These are phyloP conservation scores for Diaporthe citrichinensis DNA, from an alignment of 2,329 filamentous ascomycete genomes.

Conservation along the genomic window DNA sequence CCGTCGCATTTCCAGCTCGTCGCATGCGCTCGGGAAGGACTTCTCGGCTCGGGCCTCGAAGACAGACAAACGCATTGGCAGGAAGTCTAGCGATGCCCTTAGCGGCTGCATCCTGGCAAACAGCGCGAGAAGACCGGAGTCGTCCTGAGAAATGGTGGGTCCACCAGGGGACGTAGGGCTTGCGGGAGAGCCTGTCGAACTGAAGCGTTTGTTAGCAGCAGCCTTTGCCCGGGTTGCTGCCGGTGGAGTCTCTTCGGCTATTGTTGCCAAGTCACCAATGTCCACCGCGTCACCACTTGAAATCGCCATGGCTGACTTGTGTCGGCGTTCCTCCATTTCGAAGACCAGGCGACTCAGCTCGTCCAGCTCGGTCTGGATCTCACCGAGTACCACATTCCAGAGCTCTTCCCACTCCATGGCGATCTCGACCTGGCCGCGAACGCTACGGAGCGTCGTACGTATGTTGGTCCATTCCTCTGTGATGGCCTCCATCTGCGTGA, in stretches of 20 bases:
- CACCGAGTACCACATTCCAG: constrained; percentile 93
- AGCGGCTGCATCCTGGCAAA: constrained; percentile 97
- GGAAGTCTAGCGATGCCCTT: constrained; percentile 91
- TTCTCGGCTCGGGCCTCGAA: constrained; percentile 84
- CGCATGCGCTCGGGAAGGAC: constrained; percentile 90
- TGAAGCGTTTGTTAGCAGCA: constrained; percentile 73
- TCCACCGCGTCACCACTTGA: constrained; percentile 77
- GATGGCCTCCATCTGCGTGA: constrained; percentile 91
- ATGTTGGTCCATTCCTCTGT: constrained; percentile 88
- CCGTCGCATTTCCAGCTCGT: constrained; percentile 85
- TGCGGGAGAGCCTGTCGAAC: constrained; percentile 74
- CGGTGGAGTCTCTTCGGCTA: constrained; percentile 87
- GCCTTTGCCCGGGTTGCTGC: constrained; percentile 64
- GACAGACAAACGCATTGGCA: constrained; percentile 92
- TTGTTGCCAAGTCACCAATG: constrained; percentile 91
- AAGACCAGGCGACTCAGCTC: constrained; percentile 81
- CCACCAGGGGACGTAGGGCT: constrained; percentile 74
- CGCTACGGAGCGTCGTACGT: constrained; percentile 79
- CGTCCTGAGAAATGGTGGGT: constrained; percentile 77
- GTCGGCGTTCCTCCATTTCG: constrained; percentile 96
- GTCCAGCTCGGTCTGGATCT: constrained; percentile 86
- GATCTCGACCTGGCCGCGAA: constrained; percentile 93
- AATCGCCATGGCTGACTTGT: constrained; percentile 79
- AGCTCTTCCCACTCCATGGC: constrained; percentile 99
- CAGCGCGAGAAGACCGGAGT: constrained; percentile 87